A percentile compares a stretch with the other conserved stretches of the same genome.
Evolutionary conservation across 495 filamentous ascomycete genomes (phyloP).

Genomic region (Penicillium nucicola): DNA sequence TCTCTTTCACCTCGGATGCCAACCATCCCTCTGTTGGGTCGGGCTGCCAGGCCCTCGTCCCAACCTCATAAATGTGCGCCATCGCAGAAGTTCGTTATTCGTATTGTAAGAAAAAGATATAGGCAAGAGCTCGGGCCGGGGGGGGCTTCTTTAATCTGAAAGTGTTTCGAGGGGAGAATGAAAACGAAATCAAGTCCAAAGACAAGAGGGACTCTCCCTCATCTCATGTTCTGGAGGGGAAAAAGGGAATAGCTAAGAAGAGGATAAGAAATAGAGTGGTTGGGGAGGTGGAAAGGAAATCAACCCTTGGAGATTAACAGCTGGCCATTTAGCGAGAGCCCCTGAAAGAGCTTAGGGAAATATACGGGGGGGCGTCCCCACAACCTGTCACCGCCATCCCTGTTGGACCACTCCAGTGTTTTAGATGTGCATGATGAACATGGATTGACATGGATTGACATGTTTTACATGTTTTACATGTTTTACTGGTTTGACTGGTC

Average conservation of each 20-base stretch:
- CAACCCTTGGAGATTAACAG: slow-evolving; percentile 30
- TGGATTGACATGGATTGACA: no score
- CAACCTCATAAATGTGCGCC: slow-evolving; percentile 97
- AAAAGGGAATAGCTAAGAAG: slow-evolving; percentile 16
- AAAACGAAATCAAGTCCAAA: slow-evolving; percentile 18
- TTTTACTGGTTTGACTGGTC: not conserved
- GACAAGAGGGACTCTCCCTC: slow-evolving; percentile 29
- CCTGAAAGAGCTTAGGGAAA: slow-evolving; percentile 40
- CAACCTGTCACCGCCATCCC: slow-evolving; percentile 30
- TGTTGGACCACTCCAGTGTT: not conserved
- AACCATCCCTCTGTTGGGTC: slow-evolving; percentile 95
- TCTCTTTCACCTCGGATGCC: slow-evolving; percentile 90
- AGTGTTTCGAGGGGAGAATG: not conserved
- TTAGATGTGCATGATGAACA: not conserved
- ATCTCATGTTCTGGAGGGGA: slow-evolving; percentile 26
- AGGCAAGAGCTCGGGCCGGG: slow-evolving; percentile 1
- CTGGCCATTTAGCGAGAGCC: slow-evolving; percentile 42
- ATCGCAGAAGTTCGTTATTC: slow-evolving; percentile 29
- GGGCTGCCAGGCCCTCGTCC: slow-evolving; percentile 97
- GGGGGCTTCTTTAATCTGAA: no score
- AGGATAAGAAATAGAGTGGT: not conserved
- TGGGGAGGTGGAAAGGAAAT: slow-evolving; percentile 18
- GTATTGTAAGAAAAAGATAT: slow-evolving; percentile 4
- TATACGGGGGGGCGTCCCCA: slow-evolving; percentile 34
- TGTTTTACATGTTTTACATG: not conserved